phyloP scores from a whole-genome alignment of 208 protist species.

The Wallacemonas rigidus region DNA sequence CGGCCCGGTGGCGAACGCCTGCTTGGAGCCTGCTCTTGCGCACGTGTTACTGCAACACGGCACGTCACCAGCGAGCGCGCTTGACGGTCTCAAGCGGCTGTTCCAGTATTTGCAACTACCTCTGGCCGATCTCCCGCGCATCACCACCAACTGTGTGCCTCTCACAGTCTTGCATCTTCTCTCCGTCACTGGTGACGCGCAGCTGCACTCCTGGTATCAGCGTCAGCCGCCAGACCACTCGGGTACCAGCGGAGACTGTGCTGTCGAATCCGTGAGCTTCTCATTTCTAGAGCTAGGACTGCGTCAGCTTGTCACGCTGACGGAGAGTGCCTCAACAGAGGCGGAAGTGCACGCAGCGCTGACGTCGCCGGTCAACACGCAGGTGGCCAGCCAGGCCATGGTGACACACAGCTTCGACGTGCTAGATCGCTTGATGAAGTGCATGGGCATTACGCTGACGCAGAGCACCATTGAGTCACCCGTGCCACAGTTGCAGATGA shows the following conservation, averaged over 20 bases:
- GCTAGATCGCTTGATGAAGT: conserved; percentile 38
- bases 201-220: conserved; percentile 48
- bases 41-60: conserved; percentile 22
- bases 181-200: conserved; percentile 66
- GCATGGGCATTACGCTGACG: conserved; percentile 20
- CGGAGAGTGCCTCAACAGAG: conserved; percentile 30
- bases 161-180: conserved; percentile 61
- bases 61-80: not conserved
- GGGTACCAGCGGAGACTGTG: not conserved
- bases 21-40: conserved; percentile 29
- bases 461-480: conserved; percentile 27
- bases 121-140: conserved; percentile 24
- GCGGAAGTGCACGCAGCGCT: conserved; percentile 26
- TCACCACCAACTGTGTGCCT: conserved; percentile 29
- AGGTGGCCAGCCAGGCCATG: conserved; percentile 31
- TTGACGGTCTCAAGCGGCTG: conserved; percentile 20
- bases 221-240: not conserved
- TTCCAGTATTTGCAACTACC: conserved; percentile 19
- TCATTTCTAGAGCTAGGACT: conserved; percentile 45
- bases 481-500: conserved; percentile 12
- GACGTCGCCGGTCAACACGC: conserved; percentile 20
- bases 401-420: conserved; percentile 40
- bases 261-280: conserved; percentile 29
- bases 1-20: conserved; percentile 14
- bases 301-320: conserved; percentile 41